phyloP scores from a whole-genome alignment of 1,284 basidiomycete genomes.

The Blastosporella zonata region DNA sequence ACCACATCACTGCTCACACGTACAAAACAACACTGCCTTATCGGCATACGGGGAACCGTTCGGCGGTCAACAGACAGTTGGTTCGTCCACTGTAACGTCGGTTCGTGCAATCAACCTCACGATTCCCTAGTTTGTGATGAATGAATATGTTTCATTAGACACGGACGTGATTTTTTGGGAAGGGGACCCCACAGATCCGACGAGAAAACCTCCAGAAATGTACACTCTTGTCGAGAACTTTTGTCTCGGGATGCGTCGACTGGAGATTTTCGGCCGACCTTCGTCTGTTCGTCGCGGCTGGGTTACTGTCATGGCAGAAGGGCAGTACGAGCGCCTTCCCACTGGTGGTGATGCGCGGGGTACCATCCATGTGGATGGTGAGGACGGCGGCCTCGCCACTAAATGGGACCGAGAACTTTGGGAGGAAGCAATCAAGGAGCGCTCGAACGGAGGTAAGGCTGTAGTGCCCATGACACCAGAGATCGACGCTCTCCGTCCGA shows the following conservation, averaged over 20 bases:
- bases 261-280: conserved; percentile 86
- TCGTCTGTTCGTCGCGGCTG: conserved; percentile 83
- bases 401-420: conserved; percentile 57
- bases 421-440: conserved; percentile 55
- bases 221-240: conserved; percentile 97
- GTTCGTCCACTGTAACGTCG: conserved; percentile 98
- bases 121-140: not conserved
- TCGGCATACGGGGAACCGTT: conserved; percentile 98
- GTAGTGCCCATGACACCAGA: conserved; percentile 75
- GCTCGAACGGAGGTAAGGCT: conserved; percentile 50
- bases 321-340: conserved; percentile 52
- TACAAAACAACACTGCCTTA: conserved; percentile 95
- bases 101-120: conserved; percentile 39
- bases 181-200: conserved; percentile 76
- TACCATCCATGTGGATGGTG: conserved; percentile 36
- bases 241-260: conserved; percentile 88
- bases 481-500: conserved; percentile 84
- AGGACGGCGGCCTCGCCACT: conserved; percentile 42
- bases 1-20: conserved; percentile 82
- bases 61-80: conserved; percentile 89
- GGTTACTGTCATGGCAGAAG: conserved; percentile 82
- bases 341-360: conserved; percentile 25
- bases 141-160: conserved; percentile 48
- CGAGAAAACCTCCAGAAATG: conserved; percentile 90
- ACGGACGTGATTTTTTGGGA: conserved; percentile 98